phyloP scores from a whole-genome alignment of 164 flowering plant genomes.

The Kingdonia uniflora region DNA sequence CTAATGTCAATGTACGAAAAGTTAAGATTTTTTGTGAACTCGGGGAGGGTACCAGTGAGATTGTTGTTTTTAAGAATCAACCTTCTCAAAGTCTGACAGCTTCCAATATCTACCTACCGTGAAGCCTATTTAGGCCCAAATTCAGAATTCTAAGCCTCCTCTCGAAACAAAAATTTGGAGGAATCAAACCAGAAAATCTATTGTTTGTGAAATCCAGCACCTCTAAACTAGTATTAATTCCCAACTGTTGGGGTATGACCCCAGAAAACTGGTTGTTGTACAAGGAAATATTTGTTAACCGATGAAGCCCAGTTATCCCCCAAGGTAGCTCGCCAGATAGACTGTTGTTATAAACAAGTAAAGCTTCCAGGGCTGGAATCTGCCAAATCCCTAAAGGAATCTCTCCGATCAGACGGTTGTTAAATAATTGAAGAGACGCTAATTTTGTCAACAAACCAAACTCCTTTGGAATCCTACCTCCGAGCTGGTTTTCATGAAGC shows the following conservation, averaged over 20 bases:
- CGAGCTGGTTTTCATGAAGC: constrained; percentile 35
- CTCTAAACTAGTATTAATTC: constrained; percentile 44
- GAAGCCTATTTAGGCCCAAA: constrained; percentile 43
- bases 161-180: constrained; percentile 52
- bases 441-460: constrained; percentile 38
- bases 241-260: constrained; percentile 49
- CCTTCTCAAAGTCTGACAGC: constrained; percentile 43
- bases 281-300: constrained; percentile 34
- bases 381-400: constrained; percentile 54
- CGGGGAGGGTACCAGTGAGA: constrained; percentile 40
- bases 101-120: constrained; percentile 45
- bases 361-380: constrained; percentile 34
- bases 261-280: constrained; percentile 54
- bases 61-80: constrained; percentile 47
- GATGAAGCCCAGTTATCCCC: constrained; percentile 36
- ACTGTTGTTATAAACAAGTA: constrained; percentile 43
- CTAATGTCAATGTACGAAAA: constrained; percentile 6
- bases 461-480: constrained; percentile 50
- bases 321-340: constrained; percentile 56
- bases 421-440: constrained; percentile 28
- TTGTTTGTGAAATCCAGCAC: constrained; percentile 52
- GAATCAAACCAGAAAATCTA: constrained; percentile 53
- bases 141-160: constrained; percentile 29
- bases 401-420: constrained; percentile 46
- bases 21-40: constrained; percentile 16